Base-by-base conservation (phyloP, 225 moss, liverwort and hornwort genomes). In the Pseudisothecium myosuroides region DNA sequence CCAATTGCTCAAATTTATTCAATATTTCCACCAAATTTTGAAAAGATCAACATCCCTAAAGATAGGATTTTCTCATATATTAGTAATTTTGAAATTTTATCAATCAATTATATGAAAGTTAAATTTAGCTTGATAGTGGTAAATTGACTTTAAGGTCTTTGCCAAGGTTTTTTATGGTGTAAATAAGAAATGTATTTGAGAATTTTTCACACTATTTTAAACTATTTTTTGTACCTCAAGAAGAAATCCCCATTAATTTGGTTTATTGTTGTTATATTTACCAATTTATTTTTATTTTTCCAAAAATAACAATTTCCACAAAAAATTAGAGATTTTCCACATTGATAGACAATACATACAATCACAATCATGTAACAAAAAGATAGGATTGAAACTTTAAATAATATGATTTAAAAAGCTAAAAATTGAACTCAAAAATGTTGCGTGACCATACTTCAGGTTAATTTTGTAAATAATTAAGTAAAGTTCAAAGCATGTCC, bases 221-320 rank as follows among this genome's bases (percentile, higher is more conserved):
- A 12, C 0, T 49, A 0, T 47, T 32, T 20, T 2, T 49, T 75
- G 2, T 20, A 1, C 2, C 1, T 32, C 2, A 34, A 12, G 3
- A 50, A 32, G 3, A 32, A 32, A 50, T 20, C 32, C 0, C 1
- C 5, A 32, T 5, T 20, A 12, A 20, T 50, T 75, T 19, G 2
- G 5, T 19, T 49, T 11, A 19, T 32, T 49, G 0, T 20, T 49
- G 7, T 32, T 32, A 49, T 49, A 49, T 74, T 28, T 29, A 17
- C 0, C 6, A 10, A 47, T 29, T 45, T 47, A 14, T 10, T 17
- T 28, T 47, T 0, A 73, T 15, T 17, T 45, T 45, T 41, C 4
- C 3, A 17, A 43, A 72, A 43, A 43, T 24, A 69, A 24, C 0
- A 69, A 41, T 21, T 69, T 69, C 14, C 4, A 24, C 14, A 27